Evolutionary conservation across 2,329 filamentous ascomycete species (phyloP).

Genomic region (Rutstroemia sp.): DNA sequence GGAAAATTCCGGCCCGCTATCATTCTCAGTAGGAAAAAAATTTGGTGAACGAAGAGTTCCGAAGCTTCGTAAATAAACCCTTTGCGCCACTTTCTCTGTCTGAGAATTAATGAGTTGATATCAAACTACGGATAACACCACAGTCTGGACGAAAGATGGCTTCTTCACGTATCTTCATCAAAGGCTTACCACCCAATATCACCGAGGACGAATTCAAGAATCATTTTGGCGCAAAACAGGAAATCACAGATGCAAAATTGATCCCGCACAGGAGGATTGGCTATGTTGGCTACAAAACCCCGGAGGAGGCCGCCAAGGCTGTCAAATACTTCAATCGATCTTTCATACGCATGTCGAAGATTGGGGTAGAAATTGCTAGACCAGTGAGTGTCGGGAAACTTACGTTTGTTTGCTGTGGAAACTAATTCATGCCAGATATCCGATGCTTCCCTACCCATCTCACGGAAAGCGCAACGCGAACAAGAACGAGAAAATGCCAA

Average conservation of each 20-base stretch:
- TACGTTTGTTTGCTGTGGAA: neutral
- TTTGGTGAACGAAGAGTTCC: neutral
- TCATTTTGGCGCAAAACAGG: slow-evolving; percentile 71
- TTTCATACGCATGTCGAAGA: slow-evolving; percentile 93
- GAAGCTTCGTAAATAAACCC: neutral
- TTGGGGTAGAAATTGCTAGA: slow-evolving; percentile 79
- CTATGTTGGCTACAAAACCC: slow-evolving; percentile 86
- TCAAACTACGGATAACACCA: neutral
- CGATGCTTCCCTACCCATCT: slow-evolving; percentile 31
- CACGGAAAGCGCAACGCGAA: slow-evolving; percentile 33
- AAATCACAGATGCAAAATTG: slow-evolving; percentile 87
- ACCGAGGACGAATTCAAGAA: slow-evolving; percentile 79
- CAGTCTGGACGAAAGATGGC: slow-evolving; percentile 15
- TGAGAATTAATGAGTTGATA: neutral
- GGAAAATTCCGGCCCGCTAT: neutral
- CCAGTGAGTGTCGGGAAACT: slow-evolving; percentile 49
- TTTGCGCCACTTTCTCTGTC: neutral
- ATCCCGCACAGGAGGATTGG: slow-evolving; percentile 86
- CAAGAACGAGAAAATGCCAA: slow-evolving; percentile 25
- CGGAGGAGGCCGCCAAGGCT: slow-evolving; percentile 71
- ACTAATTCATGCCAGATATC: slow-evolving; percentile 24
- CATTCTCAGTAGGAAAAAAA: neutral
- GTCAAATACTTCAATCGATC: slow-evolving; percentile 94
- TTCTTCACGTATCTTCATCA: slow-evolving; percentile 67
- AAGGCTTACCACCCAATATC: slow-evolving; percentile 78